Percentiles rank a stretch among this genome's conserved stretches.
Conservation (phyloP, 768 basidiomycete species). For the Myochromella boudieri region DNA sequence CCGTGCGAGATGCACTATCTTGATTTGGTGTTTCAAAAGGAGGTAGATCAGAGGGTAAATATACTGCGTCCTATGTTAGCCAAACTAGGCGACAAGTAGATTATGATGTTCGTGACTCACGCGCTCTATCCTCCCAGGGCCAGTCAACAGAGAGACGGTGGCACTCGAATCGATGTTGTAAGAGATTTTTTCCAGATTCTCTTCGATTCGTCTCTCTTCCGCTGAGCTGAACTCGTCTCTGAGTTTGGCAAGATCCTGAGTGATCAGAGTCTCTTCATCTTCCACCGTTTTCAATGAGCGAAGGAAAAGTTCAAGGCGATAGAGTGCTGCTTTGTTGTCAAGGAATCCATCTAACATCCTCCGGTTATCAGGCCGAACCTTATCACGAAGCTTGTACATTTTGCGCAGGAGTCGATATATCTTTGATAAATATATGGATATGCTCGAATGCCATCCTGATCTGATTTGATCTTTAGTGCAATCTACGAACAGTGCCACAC, state of each 20-base stretch:
- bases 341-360: background rate
- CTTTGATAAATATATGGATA: background rate
- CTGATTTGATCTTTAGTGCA: too few species aligned
- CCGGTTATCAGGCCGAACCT: background rate
- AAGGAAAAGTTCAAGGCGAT: background rate
- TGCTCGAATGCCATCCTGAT: background rate
- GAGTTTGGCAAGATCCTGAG: background rate
- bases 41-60: slow-evolving; percentile 7
- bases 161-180: background rate
- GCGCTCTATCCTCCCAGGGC: background rate
- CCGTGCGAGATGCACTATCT: slow-evolving; percentile 1
- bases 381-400: background rate
- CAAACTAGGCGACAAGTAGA: background rate
- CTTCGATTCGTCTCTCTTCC: background rate
- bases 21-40: background rate
- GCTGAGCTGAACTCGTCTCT: background rate
- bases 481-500: background rate
- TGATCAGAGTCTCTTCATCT: background rate
- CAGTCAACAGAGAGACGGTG: background rate
- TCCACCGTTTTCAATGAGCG: background rate
- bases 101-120: background rate
- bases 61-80: background rate
- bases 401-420: background rate
- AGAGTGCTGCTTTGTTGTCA: background rate
- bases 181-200: background rate